These are phyloP conservation scores for Domatiomyces globalis DNA, from an alignment of 2,329 filamentous ascomycete genomes.

Conservation along the genomic window DNA sequence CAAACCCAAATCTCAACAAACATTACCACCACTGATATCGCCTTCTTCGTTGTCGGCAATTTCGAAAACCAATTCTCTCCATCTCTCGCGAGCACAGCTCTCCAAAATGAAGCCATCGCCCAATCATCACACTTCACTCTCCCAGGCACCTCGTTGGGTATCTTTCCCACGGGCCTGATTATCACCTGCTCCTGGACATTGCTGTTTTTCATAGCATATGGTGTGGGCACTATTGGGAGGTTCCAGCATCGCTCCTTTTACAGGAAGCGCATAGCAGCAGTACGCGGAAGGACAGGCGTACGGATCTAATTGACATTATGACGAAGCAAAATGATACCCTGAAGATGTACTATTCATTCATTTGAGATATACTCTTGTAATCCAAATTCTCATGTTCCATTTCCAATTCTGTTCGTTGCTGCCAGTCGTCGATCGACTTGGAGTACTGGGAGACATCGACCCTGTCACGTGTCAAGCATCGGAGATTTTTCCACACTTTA, in stretches of 20 bases:
- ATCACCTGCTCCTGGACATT: slow-evolving; percentile 22
- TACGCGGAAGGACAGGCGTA: slow-evolving; percentile 11
- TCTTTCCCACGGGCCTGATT: slow-evolving; percentile 23
- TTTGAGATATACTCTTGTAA: neutral
- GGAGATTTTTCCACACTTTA: no score
- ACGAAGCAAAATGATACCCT: neutral
- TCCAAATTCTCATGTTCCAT: neutral
- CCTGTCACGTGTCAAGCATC: no score
- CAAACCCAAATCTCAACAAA: slow-evolving; percentile 16
- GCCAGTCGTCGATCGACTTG: no score
- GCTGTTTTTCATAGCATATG: slow-evolving; percentile 22
- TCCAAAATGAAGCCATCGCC: slow-evolving; percentile 11
- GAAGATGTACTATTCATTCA: neutral
- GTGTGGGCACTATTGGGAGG: slow-evolving; percentile 22
- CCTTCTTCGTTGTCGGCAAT: slow-evolving; percentile 26
- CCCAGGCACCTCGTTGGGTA: slow-evolving; percentile 22
- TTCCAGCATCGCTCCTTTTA: slow-evolving; percentile 23
- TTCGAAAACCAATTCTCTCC: slow-evolving; percentile 18
- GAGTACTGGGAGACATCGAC: no score
- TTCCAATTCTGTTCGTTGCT: no score
- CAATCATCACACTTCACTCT: slow-evolving; percentile 20
- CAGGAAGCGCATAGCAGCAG: slow-evolving; percentile 18
- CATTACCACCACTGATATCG: slow-evolving; percentile 21
- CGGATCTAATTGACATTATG: slow-evolving; percentile 8
- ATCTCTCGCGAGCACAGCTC: slow-evolving; percentile 10